Percentiles rank a stretch among this genome's conserved stretches.
These are phyloP conservation scores for Neophaeococcomyces mojaviensis DNA, from an alignment of 2,329 filamentous ascomycete species.

Conservation along the genomic window DNA sequence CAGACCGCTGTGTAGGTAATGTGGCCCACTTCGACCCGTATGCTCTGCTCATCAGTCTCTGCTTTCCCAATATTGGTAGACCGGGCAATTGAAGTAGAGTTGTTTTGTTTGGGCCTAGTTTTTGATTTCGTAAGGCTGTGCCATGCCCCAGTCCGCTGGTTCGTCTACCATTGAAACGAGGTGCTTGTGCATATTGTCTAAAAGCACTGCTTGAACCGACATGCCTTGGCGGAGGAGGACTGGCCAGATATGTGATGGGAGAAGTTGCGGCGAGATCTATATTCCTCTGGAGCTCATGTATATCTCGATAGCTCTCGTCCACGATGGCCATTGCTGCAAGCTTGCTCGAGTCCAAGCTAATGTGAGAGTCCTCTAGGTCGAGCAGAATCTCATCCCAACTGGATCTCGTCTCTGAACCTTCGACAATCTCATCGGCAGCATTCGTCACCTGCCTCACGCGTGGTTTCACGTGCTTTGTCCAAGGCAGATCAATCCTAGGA, in stretches of 20 bases:
- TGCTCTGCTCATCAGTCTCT: not conserved
- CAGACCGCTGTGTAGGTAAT: no score
- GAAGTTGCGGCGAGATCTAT: no score
- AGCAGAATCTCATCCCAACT: constrained; percentile 5
- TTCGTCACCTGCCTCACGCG: not conserved
- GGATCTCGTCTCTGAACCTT: not conserved
- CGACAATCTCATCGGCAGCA: not conserved
- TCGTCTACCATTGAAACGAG: not conserved
- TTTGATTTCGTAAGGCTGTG: not conserved
- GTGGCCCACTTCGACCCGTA: no score
- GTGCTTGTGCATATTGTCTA: no score
- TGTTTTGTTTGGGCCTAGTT: no score
- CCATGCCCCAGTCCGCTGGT: constrained; percentile 3
- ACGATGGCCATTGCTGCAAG: no score
- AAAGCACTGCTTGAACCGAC: no score
- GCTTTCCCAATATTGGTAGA: not conserved
- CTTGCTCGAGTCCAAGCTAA: not conserved
- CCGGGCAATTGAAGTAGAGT: not conserved
- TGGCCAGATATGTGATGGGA: no score
- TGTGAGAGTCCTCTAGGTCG: not conserved
- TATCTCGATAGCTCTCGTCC: no score
- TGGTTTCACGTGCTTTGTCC: not conserved
- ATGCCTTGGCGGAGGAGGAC: no score
- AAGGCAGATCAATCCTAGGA: constrained; percentile 3
- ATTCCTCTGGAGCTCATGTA: no score